Base-by-base conservation (phyloP, 1,284 basidiomycete species). In the Irpex sp. region DNA sequence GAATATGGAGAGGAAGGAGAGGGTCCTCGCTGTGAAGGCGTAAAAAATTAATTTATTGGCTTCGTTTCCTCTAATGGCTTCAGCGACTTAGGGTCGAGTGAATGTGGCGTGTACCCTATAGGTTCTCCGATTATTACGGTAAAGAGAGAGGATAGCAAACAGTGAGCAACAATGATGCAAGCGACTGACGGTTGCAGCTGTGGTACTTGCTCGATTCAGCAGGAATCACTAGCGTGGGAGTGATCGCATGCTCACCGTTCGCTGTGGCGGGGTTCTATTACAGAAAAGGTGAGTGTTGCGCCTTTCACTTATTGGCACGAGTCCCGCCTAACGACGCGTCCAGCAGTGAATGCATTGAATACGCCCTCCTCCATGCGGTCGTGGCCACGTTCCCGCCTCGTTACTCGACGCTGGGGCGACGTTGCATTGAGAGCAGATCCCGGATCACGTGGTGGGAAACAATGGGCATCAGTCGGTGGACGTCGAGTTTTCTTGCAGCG, bases 1-100 rank as follows among this genome's bases (percentile, higher is more conserved):
- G 63, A 75, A 69, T 33, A 74, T 84, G 60, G 69, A 65, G 56
- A 64, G 59, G 59, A 84, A 82, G 68, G 76, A 82, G 63, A 65
- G 63, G 58, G 61, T 67, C 58, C 68, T 75, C 62, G 64, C 57
- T 37, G 66, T 68, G 56, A 62, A 54, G 48, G 18, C 10, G 19
- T 19, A n/a, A 58, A 60, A 33, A 55, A 42, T 35, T 58, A 58
- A n/a, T 36, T 48, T 59, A 52, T 28, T 57, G 45, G 33, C 54
- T 33, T 35, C 16, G 12, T 42, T 33, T 36, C 28, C 21, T 23
- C 23, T 58, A 56, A 56, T 56, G 45, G 35, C 37, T 51, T 18
- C 21, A 19, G 21, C 19, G 21, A 18, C n/a, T 5, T 45, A 45
- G 39, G 39, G 12, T 45, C n/a, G n/a, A 45, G 12, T 45, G 39